Evolutionary conservation across 1,139 yeast species (phyloP).

Genomic region (Yamadazyma buinensis): DNA sequence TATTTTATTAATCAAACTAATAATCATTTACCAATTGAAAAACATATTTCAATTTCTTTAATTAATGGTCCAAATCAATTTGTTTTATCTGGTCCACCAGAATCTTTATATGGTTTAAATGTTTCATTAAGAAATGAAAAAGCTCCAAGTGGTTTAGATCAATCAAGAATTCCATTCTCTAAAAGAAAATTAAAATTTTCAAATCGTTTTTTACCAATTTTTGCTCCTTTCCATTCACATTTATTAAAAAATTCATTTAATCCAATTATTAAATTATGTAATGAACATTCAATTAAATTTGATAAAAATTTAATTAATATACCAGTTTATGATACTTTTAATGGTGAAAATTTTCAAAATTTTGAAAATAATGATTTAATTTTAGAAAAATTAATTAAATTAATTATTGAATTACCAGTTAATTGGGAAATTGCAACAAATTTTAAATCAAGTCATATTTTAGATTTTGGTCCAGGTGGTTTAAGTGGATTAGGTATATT

Average conservation of each 20-base stretch:
- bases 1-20: constrained; percentile 79
- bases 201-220: constrained; percentile 90
- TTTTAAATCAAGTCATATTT: constrained; percentile 77
- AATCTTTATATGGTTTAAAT: constrained; percentile 95
- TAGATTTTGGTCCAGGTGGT: constrained; percentile 99
- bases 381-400: constrained; percentile 60
- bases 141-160: constrained; percentile 93
- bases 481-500: constrained; percentile 93
- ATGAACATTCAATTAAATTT: constrained; percentile 52
- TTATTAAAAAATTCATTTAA: constrained; percentile 71
- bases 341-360: constrained; percentile 73
- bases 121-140: constrained; percentile 88
- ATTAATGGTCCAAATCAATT: constrained; percentile 93
- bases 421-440: constrained; percentile 91
- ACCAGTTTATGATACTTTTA: constrained; percentile 89
- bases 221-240: constrained; percentile 96
- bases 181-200: constrained; percentile 92
- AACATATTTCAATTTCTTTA: constrained; percentile 86
- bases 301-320: constrained; percentile 55
- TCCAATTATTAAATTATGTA: constrained; percentile 62
- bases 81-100: constrained; percentile 98
- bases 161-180: constrained; percentile 87
- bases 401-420: constrained; percentile 86
- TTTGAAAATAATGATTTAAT: constrained; percentile 37
- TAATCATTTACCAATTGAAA: constrained; percentile 86